Conservation (phyloP, 2,329 filamentous ascomycete species). For the Proliferodiscus dingleyae region DNA sequence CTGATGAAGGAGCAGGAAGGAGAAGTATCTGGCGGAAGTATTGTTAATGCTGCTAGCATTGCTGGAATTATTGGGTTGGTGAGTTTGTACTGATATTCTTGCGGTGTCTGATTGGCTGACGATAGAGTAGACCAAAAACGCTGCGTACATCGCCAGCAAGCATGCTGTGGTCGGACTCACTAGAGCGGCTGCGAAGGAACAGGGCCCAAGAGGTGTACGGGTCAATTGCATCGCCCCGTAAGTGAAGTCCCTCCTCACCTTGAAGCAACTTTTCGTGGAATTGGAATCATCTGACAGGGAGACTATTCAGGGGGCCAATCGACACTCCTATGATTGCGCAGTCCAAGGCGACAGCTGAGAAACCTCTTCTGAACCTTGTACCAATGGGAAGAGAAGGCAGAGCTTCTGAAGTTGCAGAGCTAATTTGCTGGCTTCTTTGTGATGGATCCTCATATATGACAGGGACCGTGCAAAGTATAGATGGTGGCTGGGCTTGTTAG, state of each 20-base stretch:
- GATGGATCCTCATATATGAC: constrained; percentile 6
- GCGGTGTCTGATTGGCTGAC: too few relatives aligned
- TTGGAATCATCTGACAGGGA: not conserved
- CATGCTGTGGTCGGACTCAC: constrained; percentile 26
- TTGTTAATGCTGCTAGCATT: constrained; percentile 48
- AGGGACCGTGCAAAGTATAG: constrained; percentile 5
- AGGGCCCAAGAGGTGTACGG: constrained; percentile 12
- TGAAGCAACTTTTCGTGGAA: not conserved
- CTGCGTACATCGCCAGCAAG: constrained; percentile 24
- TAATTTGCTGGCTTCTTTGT: constrained; percentile 9
- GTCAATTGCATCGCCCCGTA: constrained; percentile 16
- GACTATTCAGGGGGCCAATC: constrained; percentile 1
- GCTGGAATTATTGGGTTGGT: constrained; percentile 34
- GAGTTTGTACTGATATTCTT: too few relatives aligned
- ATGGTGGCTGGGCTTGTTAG: too few relatives aligned
- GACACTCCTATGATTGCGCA: constrained; percentile 1
- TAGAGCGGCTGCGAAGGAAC: constrained; percentile 10
- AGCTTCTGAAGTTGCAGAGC: constrained; percentile 29
- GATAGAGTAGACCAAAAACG: not conserved
- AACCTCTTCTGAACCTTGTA: not conserved
- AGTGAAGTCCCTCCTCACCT: constrained; percentile 17
- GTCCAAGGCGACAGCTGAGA: too few relatives aligned
- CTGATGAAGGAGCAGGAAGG: constrained; percentile 37
- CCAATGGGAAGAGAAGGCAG: constrained; percentile 18
- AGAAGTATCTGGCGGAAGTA: constrained; percentile 53